These are phyloP conservation scores for Lentinula detonsa DNA, from an alignment of 768 basidiomycete genomes.

Conservation along the genomic window DNA sequence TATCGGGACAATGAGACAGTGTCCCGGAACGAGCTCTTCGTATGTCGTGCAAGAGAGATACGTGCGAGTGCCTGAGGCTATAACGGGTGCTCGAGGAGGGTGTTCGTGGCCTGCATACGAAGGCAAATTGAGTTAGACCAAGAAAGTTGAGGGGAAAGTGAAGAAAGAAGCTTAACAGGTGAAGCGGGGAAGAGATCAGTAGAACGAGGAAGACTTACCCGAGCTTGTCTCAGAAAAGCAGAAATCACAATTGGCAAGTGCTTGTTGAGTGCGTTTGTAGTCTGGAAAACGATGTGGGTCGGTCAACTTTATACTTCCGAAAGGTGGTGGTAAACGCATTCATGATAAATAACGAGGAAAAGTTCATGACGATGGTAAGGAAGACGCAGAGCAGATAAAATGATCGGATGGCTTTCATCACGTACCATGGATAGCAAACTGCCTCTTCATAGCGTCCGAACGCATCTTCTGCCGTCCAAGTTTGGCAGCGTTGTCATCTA, in stretches of 20 bases:
- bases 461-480: slow-evolving; percentile 94
- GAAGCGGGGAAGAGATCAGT: neutral
- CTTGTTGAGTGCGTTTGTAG: slow-evolving; percentile 92
- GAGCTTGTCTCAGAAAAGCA: slow-evolving; percentile 43
- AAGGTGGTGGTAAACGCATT: neutral
- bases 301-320: neutral
- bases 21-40: slow-evolving; percentile 88
- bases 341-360: too few relatives aligned
- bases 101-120: slow-evolving; percentile 46
- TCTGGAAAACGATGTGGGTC: slow-evolving; percentile 39
- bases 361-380: neutral
- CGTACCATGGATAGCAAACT: slow-evolving; percentile 92
- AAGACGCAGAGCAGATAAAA: neutral
- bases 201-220: neutral
- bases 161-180: neutral
- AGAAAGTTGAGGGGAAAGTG: neutral
- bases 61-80: slow-evolving; percentile 85
- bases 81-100: slow-evolving; percentile 77
- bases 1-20: slow-evolving; percentile 93
- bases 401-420: neutral
- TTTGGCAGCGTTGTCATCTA: slow-evolving; percentile 94
- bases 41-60: slow-evolving; percentile 87
- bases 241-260: slow-evolving; percentile 76
- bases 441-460: slow-evolving; percentile 91
- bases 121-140: neutral